Percentiles rank a stretch among this genome's conserved stretches.
These are phyloP conservation scores for Conidiobolus coronatus DNA, from an alignment of 371 early-diverging fungal species.

Conservation along the genomic window DNA sequence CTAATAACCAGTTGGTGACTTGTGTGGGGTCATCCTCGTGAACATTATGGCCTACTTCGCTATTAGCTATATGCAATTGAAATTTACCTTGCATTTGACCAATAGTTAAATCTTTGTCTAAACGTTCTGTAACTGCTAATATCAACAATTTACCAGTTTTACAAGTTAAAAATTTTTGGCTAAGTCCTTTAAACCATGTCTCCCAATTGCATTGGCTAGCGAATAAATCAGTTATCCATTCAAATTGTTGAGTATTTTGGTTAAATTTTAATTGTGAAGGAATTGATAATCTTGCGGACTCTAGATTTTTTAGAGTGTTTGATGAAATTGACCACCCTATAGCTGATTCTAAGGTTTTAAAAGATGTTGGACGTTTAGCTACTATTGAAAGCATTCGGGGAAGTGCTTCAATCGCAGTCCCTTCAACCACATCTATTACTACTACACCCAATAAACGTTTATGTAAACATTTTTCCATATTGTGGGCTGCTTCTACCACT, in stretches of 20 bases:
- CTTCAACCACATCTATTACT: conserved; percentile 7
- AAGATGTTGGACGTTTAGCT: conserved; percentile 29
- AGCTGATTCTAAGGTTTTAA: conserved; percentile 29
- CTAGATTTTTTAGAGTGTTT: conserved; percentile 28
- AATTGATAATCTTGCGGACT: conserved; percentile 54
- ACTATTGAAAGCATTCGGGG: conserved; percentile 33
- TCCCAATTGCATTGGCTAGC: conserved; percentile 55
- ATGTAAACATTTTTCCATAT: neutral
- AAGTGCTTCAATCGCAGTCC: conserved; percentile 55
- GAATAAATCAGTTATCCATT: conserved; percentile 48
- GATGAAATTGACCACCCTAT: conserved; percentile 49
- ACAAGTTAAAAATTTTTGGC: conserved; percentile 46
- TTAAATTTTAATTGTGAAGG: conserved; percentile 28
- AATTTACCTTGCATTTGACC: conserved; percentile 86
- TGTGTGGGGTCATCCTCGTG: conserved; percentile 74
- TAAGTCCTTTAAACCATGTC: conserved; percentile 68
- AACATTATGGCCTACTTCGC: conserved; percentile 66
- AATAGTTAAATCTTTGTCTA: conserved; percentile 78
- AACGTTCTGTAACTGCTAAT: conserved; percentile 73
- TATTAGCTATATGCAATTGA: conserved; percentile 49
- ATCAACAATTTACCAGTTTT: conserved; percentile 55
- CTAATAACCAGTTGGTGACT: conserved; percentile 34
- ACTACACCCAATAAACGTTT: neutral
- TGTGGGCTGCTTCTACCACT: conserved; percentile 39
- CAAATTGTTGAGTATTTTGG: conserved; percentile 9